phyloP scores from a whole-genome alignment of 2,329 filamentous ascomycete genomes.

The Claviceps arundinis region DNA sequence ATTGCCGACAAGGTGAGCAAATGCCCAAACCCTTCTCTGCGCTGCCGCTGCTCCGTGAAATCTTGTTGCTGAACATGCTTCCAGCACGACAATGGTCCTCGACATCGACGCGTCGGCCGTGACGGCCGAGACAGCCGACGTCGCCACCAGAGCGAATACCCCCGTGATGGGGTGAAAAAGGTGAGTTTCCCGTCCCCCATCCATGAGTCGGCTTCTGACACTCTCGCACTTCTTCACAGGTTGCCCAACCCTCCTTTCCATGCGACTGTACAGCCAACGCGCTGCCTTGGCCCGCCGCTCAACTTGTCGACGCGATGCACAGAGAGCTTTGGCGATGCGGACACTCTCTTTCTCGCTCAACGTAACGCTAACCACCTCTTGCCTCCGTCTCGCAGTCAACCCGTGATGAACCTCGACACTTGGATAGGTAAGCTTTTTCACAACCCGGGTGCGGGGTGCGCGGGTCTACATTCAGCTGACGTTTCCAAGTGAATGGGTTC shows the following conservation, averaged over 20 bases:
- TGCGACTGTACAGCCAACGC: conserved; percentile 13
- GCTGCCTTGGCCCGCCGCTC: conserved; percentile 17
- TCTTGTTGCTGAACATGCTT: background rate
- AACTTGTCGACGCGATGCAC: conserved; percentile 17
- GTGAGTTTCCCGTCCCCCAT: conserved; percentile 28
- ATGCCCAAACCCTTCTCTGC: background rate
- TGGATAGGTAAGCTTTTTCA: conserved; percentile 48
- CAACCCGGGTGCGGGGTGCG: background rate
- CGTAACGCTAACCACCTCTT: conserved; percentile 14
- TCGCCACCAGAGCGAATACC: conserved; percentile 34
- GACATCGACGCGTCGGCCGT: conserved; percentile 23
- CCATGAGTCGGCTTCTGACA: background rate
- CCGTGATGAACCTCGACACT: conserved; percentile 50
- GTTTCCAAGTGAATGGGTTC: conserved; percentile 71
- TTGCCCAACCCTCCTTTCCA: conserved; percentile 21
- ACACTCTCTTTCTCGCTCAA: conserved; percentile 20
- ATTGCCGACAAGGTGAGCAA: conserved; percentile 34
- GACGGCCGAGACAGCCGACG: conserved; percentile 21
- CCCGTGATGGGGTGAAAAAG: conserved; percentile 85
- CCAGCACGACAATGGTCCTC: conserved; percentile 21
- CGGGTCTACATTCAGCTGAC: conserved; percentile 12
- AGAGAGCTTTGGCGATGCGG: conserved; percentile 17
- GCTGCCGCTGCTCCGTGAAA: background rate
- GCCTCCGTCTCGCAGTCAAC: conserved; percentile 39
- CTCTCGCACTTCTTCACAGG: conserved; percentile 12